Conservation (phyloP, 345 rosid species). For the Populus davidiana region DNA sequence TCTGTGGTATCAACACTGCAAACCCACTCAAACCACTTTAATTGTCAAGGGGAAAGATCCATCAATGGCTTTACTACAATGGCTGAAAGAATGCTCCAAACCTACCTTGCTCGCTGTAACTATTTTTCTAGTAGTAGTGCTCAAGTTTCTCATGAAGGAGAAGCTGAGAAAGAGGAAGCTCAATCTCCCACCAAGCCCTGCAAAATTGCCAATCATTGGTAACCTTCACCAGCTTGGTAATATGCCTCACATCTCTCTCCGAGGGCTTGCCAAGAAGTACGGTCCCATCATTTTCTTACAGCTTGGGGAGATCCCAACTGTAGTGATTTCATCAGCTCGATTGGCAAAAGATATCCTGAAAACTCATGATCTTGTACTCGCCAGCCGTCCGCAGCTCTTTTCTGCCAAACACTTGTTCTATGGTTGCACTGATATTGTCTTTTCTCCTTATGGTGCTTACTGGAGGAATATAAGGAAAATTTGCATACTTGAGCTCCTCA, state of each 20-base stretch:
- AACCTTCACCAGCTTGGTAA: constrained; percentile 25
- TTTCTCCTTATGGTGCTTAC: constrained; percentile 24
- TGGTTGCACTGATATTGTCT: constrained; percentile 21
- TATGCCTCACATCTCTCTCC: constrained; percentile 22
- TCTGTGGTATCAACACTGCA: background rate
- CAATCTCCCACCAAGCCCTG: constrained; percentile 29
- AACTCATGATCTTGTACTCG: constrained; percentile 24
- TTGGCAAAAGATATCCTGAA: constrained; percentile 24
- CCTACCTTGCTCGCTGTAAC: constrained; percentile 18
- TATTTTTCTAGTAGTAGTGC: constrained; percentile 15
- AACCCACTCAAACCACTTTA: background rate
- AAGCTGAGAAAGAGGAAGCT: constrained; percentile 20
- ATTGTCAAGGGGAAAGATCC: background rate
- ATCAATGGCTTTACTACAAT: constrained; percentile 30
- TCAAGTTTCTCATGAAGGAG: constrained; percentile 16
- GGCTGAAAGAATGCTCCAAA: constrained; percentile 20
- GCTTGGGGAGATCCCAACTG: constrained; percentile 26
- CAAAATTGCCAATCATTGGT: constrained; percentile 26
- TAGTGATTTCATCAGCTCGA: constrained; percentile 15
- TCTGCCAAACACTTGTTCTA: constrained; percentile 24
- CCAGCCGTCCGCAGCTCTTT: constrained; percentile 18
- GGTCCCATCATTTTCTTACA: constrained; percentile 22
- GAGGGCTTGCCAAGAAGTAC: constrained; percentile 13
- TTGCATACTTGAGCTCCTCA: constrained; percentile 23
- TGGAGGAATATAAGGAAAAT: constrained; percentile 25